Base-by-base conservation (phyloP, 2,329 filamentous ascomycete species). In the Coniochaeta sp. region DNA sequence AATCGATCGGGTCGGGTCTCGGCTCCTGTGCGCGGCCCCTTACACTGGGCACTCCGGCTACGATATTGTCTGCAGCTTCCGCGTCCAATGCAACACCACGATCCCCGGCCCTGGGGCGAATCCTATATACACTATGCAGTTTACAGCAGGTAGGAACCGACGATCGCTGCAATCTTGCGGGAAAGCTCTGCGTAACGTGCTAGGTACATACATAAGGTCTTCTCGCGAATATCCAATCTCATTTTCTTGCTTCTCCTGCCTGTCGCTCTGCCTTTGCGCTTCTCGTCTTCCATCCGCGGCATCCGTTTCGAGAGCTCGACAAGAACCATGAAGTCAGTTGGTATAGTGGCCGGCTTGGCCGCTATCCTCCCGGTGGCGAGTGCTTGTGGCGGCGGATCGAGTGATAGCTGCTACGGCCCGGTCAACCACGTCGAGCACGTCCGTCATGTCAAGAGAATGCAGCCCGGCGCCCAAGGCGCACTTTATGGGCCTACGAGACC, bases 401-500 rank as follows among this genome's bases (percentile, higher is more conserved):
- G 30, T 34, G 54, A 56, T n/a, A 56, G 54, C 54, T 56, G 54
- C 54, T 56, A 7, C 16, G 54, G 54, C 19, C 54, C 54, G 17
- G 22, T 56, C 30, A 56, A 56, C 32, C 54, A 56, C 30, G 34
- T 56, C 34, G 54, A 56, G 30, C 54, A 56, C 59, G 77, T 80
- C 60, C 76, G 78, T 10, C 73, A 77, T 60, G 77, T 78, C 61
- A 78, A 78, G 67, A 75, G 79, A 47, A 80, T 80, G 68, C 78
- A 81, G 63, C 77, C 78, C 0, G 77, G 74, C 19, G 76, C 76
- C 1, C 69, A 70, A 26, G 72, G 75, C 47, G 77, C 78, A 28
- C 68, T 70, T 0, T 74, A 75, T 59, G 76, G 76, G 9, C 78
- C 79, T 42, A 77, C 72, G 36, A 72, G 69, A 4, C 70, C 73